Conservation (phyloP, 2,329 filamentous ascomycete genomes). For the Penicillium palitans region DNA sequence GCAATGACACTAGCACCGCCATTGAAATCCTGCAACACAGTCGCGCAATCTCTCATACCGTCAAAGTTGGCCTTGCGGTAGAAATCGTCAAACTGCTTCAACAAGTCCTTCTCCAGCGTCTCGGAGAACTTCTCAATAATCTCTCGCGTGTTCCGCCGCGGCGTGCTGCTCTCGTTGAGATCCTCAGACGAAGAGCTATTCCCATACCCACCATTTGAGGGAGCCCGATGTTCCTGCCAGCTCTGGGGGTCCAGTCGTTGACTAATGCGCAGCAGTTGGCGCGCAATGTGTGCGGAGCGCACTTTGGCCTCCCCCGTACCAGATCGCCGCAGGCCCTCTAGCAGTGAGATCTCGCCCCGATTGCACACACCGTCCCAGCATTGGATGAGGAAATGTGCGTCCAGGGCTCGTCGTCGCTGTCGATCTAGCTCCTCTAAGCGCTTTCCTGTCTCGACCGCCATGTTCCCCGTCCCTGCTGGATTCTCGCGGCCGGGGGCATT, state of each 20-base stretch:
- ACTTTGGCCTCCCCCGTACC: constrained; percentile 90
- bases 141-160: constrained; percentile 69
- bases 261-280: constrained; percentile 91
- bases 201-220: constrained; percentile 53
- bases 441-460: constrained; percentile 93
- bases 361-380: constrained; percentile 97
- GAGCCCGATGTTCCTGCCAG: constrained; percentile 57
- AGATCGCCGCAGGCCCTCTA: constrained; percentile 84
- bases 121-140: constrained; percentile 96
- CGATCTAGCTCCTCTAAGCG: constrained; percentile 90
- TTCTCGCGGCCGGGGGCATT: constrained; percentile 57
- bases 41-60: constrained; percentile 96
- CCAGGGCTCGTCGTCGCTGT: constrained; percentile 83
- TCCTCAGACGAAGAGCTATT: constrained; percentile 35
- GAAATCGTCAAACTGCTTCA: constrained; percentile 97
- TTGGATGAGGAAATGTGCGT: constrained; percentile 92
- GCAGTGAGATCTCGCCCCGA: constrained; percentile 77
- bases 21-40: constrained; percentile 92
- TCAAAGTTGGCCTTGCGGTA: constrained; percentile 94
- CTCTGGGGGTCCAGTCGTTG: constrained; percentile 79
- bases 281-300: constrained; percentile 86
- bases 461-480: constrained; percentile 67
- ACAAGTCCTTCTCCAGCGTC: constrained; percentile 87
- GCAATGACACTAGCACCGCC: constrained; percentile 93
- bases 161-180: constrained; percentile 45